Evolutionary conservation across 2,329 filamentous ascomycete genomes (phyloP).

Genomic region (Ophiocordyceps sinensis): DNA sequence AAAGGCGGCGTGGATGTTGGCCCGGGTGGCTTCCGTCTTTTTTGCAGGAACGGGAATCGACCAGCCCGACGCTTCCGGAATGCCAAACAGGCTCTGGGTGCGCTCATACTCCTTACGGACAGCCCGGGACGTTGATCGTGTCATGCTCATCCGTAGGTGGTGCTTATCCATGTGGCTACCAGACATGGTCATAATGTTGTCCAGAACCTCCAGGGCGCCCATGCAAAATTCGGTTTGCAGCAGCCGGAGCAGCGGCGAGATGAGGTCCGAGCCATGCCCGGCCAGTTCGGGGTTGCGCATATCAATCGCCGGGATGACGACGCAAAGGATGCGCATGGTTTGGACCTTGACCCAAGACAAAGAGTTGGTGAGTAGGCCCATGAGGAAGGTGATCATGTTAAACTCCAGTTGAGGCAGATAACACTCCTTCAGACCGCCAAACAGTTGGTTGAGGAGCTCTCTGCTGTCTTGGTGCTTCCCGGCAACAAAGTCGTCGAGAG

Average conservation of each 20-base stretch:
- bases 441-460: slow-evolving; percentile 63
- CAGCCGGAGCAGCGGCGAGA: slow-evolving; percentile 78
- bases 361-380: slow-evolving; percentile 82
- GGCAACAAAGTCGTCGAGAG: slow-evolving; percentile 55
- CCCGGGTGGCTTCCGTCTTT: slow-evolving; percentile 72
- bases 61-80: slow-evolving; percentile 92
- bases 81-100: slow-evolving; percentile 88
- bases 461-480: slow-evolving; percentile 51
- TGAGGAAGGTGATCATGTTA: slow-evolving; percentile 72
- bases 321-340: slow-evolving; percentile 78
- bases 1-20: slow-evolving; percentile 91
- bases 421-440: slow-evolving; percentile 58
- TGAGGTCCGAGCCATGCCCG: slow-evolving; percentile 82
- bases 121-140: slow-evolving; percentile 67
- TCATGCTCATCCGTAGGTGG: slow-evolving; percentile 97
- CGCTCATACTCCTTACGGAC: slow-evolving; percentile 90
- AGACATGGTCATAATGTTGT: slow-evolving; percentile 90
- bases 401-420: slow-evolving; percentile 79
- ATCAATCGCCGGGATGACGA: slow-evolving; percentile 77
- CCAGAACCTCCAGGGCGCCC: slow-evolving; percentile 79
- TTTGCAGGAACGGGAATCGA: slow-evolving; percentile 85
- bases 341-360: slow-evolving; percentile 82
- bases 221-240: slow-evolving; percentile 90
- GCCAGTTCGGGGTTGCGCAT: slow-evolving; percentile 86
- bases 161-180: slow-evolving; percentile 87